Evolutionary conservation across 805 yeast species (phyloP), one percentile per base, ranked within the genome.

Genomic region (Candida montana): DNA sequence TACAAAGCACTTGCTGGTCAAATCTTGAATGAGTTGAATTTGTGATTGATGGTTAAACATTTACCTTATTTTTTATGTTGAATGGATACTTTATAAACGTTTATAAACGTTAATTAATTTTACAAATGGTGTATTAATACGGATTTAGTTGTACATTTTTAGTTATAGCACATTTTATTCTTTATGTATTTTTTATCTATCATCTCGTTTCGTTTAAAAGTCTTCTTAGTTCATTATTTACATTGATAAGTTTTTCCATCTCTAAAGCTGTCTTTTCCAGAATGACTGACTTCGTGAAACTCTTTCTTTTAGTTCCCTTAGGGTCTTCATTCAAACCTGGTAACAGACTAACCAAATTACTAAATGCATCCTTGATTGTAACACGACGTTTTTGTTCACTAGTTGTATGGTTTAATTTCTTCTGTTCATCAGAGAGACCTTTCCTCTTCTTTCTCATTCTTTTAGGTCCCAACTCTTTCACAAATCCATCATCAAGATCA

Each of bases 1-100:
- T 90, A 90, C 65, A 90, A 91, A 68, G 81, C 89, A 9, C 69
- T 90, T 57, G 97, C 97, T 2, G 81, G 91, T 41, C 87, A 81
- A 59, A 83, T 90, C 37, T 74, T 90, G 49, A 48, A 48, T 33
- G 61, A 57, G 29, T 45, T 57, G 48, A 55, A 55, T 37, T 42
- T 57, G 33, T 57, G 42, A 31, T 21, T 10, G 11, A 6, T 21
- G 9, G 6, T 26, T 11, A 23, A 23, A 23, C 26, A 23, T 7
- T 23, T 23, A 7, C 10, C 26, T 10, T 7, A 23, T 23, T 10
- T 23, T 10, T 7, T 7, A 23, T 23, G 10, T 23, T 7, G 7
- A 23, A 23, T 7, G 26, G 13, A 7, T 9, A 13, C 12, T 31
- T 7, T 15, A 31, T 31, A 12, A 31, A 12, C 20, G 16, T 15